Evolutionary conservation across 179 eudicot species (phyloP), one percentile per base, ranked within the genome.

Genomic region (Heliamphora pulchella): DNA sequence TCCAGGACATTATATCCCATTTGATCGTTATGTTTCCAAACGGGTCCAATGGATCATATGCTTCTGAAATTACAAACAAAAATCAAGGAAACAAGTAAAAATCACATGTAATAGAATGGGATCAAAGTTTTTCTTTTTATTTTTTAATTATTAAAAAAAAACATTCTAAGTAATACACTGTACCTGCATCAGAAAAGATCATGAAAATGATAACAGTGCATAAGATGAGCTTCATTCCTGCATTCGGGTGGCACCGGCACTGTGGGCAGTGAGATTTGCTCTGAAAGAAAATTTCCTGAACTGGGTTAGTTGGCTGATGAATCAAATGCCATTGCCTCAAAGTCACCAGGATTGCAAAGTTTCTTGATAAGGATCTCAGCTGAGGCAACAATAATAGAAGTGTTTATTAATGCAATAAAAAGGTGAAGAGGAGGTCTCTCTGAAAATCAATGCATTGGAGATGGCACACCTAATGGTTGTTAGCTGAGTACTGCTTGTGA

Each of bases 31-130:
- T 85, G 81, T 91, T 91, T 8, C 93, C 95, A 44, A 76, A 87
- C 50, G 93, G 95, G 83, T 91, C 93, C 82, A 91, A 78, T 41
- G 95, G 91, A 85, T 91, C 91, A 85, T 87, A 91, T 74, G 92
- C 92, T 77, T 58, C 93, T 90, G 65, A 65, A 77, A 64, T 53
- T 1, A 8, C n/a, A 63, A 62, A 13, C 6, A 2, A 17, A 11
- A 41, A 13, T 6, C 13, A 63, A 3, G 44, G 13, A 61, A 22
- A 63, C 43, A 3, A 58, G 14, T 59, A 43, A 31, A 15, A 17
- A 0, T 22, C 44, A 17, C 55, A n/a, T 5, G 41, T 8, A 58
- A 48, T 57, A 39, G 66, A 8, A 17, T 14, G 39, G 31, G 51
- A 75, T 41, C n/a, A 44, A 76, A 58, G 18, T 7, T 57, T 22